Conservation (phyloP, 164 flowering plant genomes). For the Amborella trichopoda region DNA sequence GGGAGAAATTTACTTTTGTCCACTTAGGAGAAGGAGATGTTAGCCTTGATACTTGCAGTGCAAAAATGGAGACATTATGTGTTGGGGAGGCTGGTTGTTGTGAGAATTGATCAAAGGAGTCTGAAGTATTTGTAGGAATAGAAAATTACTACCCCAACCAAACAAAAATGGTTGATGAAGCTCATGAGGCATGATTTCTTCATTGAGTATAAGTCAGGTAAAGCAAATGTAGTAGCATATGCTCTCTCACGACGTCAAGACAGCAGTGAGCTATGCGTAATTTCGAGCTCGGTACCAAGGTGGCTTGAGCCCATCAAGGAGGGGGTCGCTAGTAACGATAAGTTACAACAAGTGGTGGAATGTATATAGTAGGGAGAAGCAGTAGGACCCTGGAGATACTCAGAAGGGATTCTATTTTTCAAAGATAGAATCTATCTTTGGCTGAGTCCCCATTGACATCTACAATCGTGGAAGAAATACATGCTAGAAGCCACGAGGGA, state of each 20-base stretch:
- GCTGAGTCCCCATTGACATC: too few relatives aligned
- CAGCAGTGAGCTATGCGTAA: too few relatives aligned
- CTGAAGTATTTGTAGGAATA: not conserved
- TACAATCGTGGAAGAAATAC: too few relatives aligned
- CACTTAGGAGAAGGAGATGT: not conserved
- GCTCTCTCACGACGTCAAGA: too few relatives aligned
- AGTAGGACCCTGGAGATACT: too few relatives aligned
- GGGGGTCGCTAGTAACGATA: too few relatives aligned
- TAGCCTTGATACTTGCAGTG: not conserved
- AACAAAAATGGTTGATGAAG: slow-evolving; percentile 2
- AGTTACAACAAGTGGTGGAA: too few relatives aligned
- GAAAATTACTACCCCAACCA: not conserved
- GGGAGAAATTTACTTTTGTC: not conserved
- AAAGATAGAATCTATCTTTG: too few relatives aligned
- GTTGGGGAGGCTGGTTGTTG: not conserved
- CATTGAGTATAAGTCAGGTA: slow-evolving; percentile 2
- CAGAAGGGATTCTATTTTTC: too few relatives aligned
- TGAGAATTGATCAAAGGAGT: not conserved
- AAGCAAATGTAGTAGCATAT: not conserved
- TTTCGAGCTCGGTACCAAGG: too few relatives aligned
- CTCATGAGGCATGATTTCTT: not conserved
- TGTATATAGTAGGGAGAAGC: too few relatives aligned
- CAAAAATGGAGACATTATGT: not conserved
- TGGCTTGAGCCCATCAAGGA: too few relatives aligned
- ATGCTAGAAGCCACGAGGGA: not conserved